Evolutionary conservation across 2,329 filamentous ascomycete genomes (phyloP).

Genomic region (Paecilomyces sp.): DNA sequence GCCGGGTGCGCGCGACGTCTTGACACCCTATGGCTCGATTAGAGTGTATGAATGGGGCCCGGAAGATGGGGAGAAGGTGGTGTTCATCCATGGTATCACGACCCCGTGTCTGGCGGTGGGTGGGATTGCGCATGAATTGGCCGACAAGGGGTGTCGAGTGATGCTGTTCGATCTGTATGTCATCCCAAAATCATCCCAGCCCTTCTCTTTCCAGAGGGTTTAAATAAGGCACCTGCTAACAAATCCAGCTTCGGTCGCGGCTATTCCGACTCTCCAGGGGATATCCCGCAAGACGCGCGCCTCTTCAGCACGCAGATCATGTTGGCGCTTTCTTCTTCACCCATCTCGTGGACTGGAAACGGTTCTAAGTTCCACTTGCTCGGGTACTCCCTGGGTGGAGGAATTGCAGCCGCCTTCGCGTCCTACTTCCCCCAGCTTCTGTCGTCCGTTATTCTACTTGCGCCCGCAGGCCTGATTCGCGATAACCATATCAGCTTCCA

Average conservation of each 20-base stretch:
- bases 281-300: conserved; percentile 63
- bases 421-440: conserved; percentile 63
- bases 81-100: conserved; percentile 74
- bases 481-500: conserved; percentile 53
- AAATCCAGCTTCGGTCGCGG: conserved; percentile 54
- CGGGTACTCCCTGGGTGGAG: conserved; percentile 76
- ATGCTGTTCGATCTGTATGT: conserved; percentile 63
- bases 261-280: conserved; percentile 62
- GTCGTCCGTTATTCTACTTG: conserved; percentile 64
- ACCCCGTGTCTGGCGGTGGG: conserved; percentile 67
- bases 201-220: not conserved
- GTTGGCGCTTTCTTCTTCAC: conserved; percentile 62
- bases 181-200: not conserved
- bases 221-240: not conserved
- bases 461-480: conserved; percentile 71
- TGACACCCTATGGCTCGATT: conserved; percentile 56
- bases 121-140: conserved; percentile 59
- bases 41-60: conserved; percentile 78
- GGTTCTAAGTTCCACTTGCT: conserved; percentile 58
- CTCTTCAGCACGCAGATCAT: conserved; percentile 69
- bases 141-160: conserved; percentile 61
- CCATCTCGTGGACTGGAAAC: conserved; percentile 56
- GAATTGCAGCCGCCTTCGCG: conserved; percentile 63
- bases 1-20: conserved; percentile 56
- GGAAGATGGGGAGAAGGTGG: conserved; percentile 60